Percentiles rank a stretch among this genome's conserved stretches.
These are phyloP conservation scores for Leishmania aethiopica DNA, from an alignment of 208 protist genomes.

Conservation along the genomic window DNA sequence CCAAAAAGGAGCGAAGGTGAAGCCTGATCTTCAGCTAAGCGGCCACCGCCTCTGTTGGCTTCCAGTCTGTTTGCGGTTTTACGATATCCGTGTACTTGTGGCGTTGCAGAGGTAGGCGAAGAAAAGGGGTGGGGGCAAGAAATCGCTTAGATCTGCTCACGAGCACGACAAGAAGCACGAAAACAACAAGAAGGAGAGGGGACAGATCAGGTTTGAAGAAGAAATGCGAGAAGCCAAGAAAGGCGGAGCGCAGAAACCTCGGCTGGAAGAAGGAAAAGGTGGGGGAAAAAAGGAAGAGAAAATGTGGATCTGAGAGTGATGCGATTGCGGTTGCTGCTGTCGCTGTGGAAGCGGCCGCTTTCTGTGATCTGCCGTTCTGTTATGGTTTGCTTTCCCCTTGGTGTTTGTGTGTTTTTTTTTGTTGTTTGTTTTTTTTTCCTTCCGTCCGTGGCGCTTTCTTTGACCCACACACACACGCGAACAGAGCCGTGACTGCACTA, in stretches of 20 bases:
- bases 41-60: not conserved
- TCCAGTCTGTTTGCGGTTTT: not conserved
- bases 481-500: not conserved
- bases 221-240: not conserved
- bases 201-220: conserved; percentile 3
- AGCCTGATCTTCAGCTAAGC: not conserved
- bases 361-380: not conserved
- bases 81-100: not conserved
- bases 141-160: not conserved
- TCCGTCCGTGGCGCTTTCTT: not conserved
- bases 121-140: not conserved
- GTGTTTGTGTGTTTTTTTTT: not conserved
- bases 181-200: conserved; percentile 1
- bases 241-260: not conserved
- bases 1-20: not conserved
- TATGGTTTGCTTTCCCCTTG: not conserved
- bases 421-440: not conserved
- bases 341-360: not conserved
- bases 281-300: not conserved
- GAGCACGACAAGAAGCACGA: not conserved
- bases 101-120: not conserved
- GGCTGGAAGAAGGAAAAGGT: too few species aligned
- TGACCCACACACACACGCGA: not conserved
- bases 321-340: not conserved
- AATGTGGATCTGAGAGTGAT: not conserved